These are phyloP conservation scores for Penicillium expansum DNA, from an alignment of 2,329 filamentous ascomycete genomes.

Conservation along the genomic window DNA sequence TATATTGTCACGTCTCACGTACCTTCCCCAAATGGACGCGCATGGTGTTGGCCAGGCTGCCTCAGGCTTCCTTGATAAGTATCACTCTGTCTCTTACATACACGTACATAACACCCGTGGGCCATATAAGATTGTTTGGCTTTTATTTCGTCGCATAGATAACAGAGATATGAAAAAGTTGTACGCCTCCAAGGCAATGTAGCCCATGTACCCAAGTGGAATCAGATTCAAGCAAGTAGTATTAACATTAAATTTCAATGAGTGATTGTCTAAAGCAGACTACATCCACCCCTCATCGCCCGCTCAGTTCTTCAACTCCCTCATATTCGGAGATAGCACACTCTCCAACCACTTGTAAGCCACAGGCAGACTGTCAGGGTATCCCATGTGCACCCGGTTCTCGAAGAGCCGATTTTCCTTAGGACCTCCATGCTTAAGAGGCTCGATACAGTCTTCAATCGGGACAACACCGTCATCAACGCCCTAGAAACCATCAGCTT, in stretches of 20 bases:
- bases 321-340: slow-evolving; percentile 19
- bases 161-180: not conserved
- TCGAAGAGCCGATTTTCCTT: slow-evolving; percentile 65
- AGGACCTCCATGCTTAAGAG: slow-evolving; percentile 62
- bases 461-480: slow-evolving; percentile 64
- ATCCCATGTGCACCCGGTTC: slow-evolving; percentile 65
- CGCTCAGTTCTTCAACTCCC: slow-evolving; percentile 25
- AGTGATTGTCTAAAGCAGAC: not conserved
- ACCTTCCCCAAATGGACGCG: not conserved
- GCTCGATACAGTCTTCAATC: slow-evolving; percentile 64
- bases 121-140: not conserved
- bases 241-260: not conserved
- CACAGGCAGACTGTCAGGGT: slow-evolving; percentile 50
- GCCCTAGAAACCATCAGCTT: slow-evolving; percentile 44
- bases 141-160: not conserved
- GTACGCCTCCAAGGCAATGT: not conserved
- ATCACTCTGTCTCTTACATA: not conserved
- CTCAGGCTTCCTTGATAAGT: not conserved
- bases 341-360: slow-evolving; percentile 41
- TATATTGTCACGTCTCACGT: not conserved
- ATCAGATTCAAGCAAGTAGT: not conserved
- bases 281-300: not conserved
- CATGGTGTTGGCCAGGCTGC: not conserved
- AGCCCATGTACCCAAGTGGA: not conserved
- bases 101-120: no score